Percentiles rank a stretch among this genome's conserved stretches.
phyloP scores from a whole-genome alignment of 106 monocot species.

The Apostasia ramifera region DNA sequence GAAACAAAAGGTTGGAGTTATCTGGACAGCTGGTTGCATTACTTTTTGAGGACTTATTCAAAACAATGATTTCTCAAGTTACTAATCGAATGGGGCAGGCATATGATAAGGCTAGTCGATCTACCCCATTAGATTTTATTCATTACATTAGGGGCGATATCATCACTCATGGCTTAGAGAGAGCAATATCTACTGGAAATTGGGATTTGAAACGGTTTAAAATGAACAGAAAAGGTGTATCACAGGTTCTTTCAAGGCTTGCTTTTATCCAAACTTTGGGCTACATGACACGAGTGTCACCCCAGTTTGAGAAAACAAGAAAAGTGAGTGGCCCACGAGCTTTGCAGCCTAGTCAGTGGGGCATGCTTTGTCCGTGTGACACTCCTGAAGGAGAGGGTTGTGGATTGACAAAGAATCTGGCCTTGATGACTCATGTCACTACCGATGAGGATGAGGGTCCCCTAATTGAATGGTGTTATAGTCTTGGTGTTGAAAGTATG shows the following conservation, averaged over 20 bases:
- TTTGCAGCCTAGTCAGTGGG: constrained; percentile 99
- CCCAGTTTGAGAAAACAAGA: constrained; percentile 97
- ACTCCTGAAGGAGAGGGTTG: constrained; percentile 99
- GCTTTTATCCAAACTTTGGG: constrained; percentile 84
- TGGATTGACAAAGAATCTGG: constrained; percentile 96
- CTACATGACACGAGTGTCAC: constrained; percentile 87
- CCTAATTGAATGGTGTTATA: constrained; percentile 72
- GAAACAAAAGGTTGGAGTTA: constrained; percentile 94
- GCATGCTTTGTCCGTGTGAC: constrained; percentile 99
- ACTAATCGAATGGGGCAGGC: constrained; percentile 24
- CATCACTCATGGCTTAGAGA: constrained; percentile 78
- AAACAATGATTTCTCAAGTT: constrained; percentile 66
- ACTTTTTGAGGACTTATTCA: constrained; percentile 99
- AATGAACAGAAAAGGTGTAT: constrained; percentile 92
- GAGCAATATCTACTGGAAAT: constrained; percentile 90
- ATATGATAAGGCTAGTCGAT: constrained; percentile 39
- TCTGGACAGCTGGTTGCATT: constrained; percentile 91
- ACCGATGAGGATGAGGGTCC: constrained; percentile 94
- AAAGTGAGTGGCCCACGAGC: constrained; percentile 99
- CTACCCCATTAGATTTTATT: constrained; percentile 44
- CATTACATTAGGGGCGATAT: constrained; percentile 12
- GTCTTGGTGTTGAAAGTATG: constrained; percentile 76
- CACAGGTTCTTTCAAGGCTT: constrained; percentile 81
- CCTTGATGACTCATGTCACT: constrained; percentile 95
- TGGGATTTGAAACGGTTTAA: constrained; percentile 93